Base-by-base conservation (phyloP, 306 rosid genomes). In the Carpinus fangiana region DNA sequence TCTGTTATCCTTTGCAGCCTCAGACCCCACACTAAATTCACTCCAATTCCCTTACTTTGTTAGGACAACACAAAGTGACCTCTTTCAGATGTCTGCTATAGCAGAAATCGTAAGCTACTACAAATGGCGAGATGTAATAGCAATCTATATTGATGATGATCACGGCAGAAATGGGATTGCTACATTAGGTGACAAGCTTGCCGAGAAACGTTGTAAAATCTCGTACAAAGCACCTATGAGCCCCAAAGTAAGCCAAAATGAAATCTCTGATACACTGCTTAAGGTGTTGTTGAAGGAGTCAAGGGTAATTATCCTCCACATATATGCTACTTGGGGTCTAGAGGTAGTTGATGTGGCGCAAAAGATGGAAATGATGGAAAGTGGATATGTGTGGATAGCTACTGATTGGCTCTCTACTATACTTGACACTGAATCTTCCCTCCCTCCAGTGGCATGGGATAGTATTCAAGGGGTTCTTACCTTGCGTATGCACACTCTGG, bases 341-440 rank as follows among this genome's bases (percentile, higher is more conserved):
- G 74, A 77, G 79, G 86, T 96, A 68, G 81, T 96, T 4, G 53
- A 12, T n/a, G 92, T 77, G 77, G 98, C 99, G 20, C 80, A 77
- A 61, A 16, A 76, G 78, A 93, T 96, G 68, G 94, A 90, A 28
- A 88, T 96, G 99, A 88, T 89, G 90, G 88, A 71, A 82, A 64
- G 88, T 66, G 98, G 99, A 9, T 93, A 90, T 76, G 99, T 93
- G 3, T 96, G 99, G 99, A 93, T 96, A 64, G 90, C 97, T 28
- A 85, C 98, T 72, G 70, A 68, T 80, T 96, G 93, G 83, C 93
- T 96, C 17, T 80, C 98, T 56, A 82, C 89, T 62, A 2, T 85
- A 34, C 72, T 93, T 50, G 99, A 96, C 59, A 83, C 88, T 26
- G 36, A 66, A 1, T 72, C 82, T 73, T 87, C 93, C 26, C 66